A percentile compares a stretch with the other conserved stretches of the same genome.
phyloP scores from a whole-genome alignment of 305 asterid genomes.

The Fraxinus angustifolia region DNA sequence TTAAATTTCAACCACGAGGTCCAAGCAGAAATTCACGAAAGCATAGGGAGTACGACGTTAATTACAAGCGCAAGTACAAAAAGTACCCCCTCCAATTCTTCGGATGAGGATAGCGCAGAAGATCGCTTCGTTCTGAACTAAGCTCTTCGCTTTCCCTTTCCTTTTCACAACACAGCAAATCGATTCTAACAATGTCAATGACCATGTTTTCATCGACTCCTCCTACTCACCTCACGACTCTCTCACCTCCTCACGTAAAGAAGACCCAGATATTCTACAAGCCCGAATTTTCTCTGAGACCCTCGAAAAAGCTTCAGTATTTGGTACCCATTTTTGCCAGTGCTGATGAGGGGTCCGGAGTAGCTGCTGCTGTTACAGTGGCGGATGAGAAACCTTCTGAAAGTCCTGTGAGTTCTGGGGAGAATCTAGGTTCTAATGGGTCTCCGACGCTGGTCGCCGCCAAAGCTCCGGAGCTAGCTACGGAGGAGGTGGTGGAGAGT shows the following conservation, averaged over 20 bases:
- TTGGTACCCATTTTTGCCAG: conserved; percentile 26
- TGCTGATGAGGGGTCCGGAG: conserved; percentile 54
- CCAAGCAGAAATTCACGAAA: neutral
- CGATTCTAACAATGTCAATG: conserved; percentile 39
- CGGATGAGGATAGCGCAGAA: conserved; percentile 40
- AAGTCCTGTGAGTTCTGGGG: conserved; percentile 25
- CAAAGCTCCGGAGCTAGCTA: neutral
- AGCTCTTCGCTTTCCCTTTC: neutral
- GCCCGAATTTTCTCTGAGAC: conserved; percentile 32
- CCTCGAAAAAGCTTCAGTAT: conserved; percentile 32
- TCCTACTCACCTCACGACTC: conserved; percentile 47
- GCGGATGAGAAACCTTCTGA: conserved; percentile 35
- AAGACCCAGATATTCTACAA: conserved; percentile 30
- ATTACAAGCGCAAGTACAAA: neutral
- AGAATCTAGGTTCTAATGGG: conserved; percentile 50
- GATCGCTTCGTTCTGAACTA: conserved; percentile 19
- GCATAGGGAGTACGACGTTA: neutral
- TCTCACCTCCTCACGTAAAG: conserved; percentile 24
- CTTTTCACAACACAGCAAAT: neutral
- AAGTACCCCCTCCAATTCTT: conserved; percentile 12
- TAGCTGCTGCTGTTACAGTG: conserved; percentile 29
- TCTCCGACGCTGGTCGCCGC: conserved; percentile 26
- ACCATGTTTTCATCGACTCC: conserved; percentile 58
- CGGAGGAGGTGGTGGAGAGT: conserved; percentile 22
- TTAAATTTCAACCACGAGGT: too few species aligned